phyloP scores from a whole-genome alignment of 2,329 filamentous ascomycete species.

The Nothophoma quercina region DNA sequence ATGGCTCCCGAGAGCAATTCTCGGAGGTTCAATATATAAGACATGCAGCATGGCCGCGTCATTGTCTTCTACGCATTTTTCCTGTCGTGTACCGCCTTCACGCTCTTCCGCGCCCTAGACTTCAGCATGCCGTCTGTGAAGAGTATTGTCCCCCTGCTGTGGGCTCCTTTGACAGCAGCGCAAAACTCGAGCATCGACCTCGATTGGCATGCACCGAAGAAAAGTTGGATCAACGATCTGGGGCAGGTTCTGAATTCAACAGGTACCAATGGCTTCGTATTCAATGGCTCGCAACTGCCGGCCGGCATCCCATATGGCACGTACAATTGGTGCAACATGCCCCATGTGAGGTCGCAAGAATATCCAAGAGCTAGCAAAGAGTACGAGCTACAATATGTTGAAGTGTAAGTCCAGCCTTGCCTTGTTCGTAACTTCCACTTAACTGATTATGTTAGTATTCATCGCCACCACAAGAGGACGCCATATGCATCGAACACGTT shows the following conservation, averaged over 20 bases:
- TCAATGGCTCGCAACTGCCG: constrained; percentile 69
- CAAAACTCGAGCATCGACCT: constrained; percentile 36
- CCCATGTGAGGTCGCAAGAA: constrained; percentile 73
- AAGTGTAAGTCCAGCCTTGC: constrained; percentile 66
- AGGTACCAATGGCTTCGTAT: constrained; percentile 77
- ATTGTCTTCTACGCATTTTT: constrained; percentile 22
- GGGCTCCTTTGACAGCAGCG: constrained; percentile 20
- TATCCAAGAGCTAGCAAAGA: constrained; percentile 64
- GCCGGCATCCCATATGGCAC: constrained; percentile 62
- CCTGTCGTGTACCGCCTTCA: constrained; percentile 27
- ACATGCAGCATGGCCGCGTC: constrained; percentile 34
- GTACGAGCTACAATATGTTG: constrained; percentile 77
- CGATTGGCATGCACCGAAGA: constrained; percentile 47
- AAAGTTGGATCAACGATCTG: constrained; percentile 67
- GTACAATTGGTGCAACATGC: constrained; percentile 91
- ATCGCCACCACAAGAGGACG: constrained; percentile 85
- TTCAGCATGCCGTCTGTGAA: constrained; percentile 28
- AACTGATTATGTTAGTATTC: constrained; percentile 57
- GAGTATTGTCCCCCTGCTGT: constrained; percentile 26
- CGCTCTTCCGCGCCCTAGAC: constrained; percentile 29
- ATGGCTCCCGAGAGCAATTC: constrained; percentile 23
- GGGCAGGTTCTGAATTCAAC: constrained; percentile 62
- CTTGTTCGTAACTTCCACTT: no score
- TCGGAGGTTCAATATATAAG: constrained; percentile 21
- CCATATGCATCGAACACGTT: constrained; percentile 82